phyloP scores from a whole-genome alignment of 2,329 filamentous ascomycete species.

The Cadophora sp. region DNA sequence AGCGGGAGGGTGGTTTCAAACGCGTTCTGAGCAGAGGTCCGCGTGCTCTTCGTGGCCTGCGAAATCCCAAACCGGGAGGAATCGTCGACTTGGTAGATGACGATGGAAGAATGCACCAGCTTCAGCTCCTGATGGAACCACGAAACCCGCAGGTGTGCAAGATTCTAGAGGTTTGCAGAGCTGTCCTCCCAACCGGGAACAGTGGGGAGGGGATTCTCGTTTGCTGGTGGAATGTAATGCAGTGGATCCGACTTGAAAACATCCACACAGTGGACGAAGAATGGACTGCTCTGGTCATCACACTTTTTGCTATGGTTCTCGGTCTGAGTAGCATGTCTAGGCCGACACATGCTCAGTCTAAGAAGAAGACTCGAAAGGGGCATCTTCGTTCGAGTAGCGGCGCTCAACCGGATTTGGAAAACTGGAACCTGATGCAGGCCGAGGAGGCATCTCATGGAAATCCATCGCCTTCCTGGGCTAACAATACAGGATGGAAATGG shows the following conservation, averaged over 20 bases:
- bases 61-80: conserved; percentile 64
- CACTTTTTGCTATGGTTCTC: conserved; percentile 69
- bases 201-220: conserved; percentile 67
- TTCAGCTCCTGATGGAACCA: conserved; percentile 72
- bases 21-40: conserved; percentile 53
- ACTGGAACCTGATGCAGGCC: conserved; percentile 55
- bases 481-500: conserved; percentile 74
- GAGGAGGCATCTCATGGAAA: conserved; percentile 48
- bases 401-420: conserved; percentile 47
- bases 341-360: conserved; percentile 44
- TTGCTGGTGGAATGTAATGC: conserved; percentile 76
- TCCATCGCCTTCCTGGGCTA: conserved; percentile 61
- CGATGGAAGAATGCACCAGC: conserved; percentile 67
- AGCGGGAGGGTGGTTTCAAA: conserved; percentile 58
- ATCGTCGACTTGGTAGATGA: conserved; percentile 71
- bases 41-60: conserved; percentile 52
- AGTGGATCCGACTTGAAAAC: conserved; percentile 66
- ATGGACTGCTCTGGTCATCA: conserved; percentile 72
- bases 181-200: conserved; percentile 65
- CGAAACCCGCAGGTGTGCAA: conserved; percentile 66
- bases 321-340: conserved; percentile 56
- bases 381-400: conserved; percentile 58
- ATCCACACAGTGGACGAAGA: conserved; percentile 60
- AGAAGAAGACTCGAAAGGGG: conserved; percentile 48
- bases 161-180: conserved; percentile 66